Evolutionary conservation across 73 alveolate genomes (phyloP).

Genomic region (Paramecium primaurelia): DNA sequence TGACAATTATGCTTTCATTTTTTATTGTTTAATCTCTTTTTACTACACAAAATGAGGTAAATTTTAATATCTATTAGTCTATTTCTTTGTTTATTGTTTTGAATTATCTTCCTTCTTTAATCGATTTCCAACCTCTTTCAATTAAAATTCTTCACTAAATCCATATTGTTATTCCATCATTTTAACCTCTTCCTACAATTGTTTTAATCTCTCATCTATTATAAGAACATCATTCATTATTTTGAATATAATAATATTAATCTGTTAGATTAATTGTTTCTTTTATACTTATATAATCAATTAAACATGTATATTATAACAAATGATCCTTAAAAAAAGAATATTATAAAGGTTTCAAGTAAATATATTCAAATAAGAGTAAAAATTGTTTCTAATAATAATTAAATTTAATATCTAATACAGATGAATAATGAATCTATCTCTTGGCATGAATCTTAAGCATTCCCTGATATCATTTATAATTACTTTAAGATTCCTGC

Average conservation of each 20-base stretch:
- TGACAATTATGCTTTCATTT: background rate
- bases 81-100: background rate
- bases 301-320: background rate
- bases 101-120: background rate
- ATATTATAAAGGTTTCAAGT: too few relatives aligned
- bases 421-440: background rate
- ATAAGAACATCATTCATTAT: background rate
- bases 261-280: background rate
- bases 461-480: background rate
- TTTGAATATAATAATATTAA: background rate
- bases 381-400: background rate
- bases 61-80: background rate
- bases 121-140: background rate
- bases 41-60: background rate
- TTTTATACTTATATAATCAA: background rate
- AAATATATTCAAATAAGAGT: too few relatives aligned
- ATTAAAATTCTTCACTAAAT: background rate
- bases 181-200: background rate
- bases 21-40: background rate
- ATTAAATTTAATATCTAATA: background rate
- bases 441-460: background rate
- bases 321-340: background rate
- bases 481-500: background rate
- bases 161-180: conserved; percentile 26
- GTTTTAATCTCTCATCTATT: conserved; percentile 8